These are phyloP conservation scores for Podospora fimiseda DNA, from an alignment of 495 filamentous ascomycete genomes.

Conservation along the genomic window DNA sequence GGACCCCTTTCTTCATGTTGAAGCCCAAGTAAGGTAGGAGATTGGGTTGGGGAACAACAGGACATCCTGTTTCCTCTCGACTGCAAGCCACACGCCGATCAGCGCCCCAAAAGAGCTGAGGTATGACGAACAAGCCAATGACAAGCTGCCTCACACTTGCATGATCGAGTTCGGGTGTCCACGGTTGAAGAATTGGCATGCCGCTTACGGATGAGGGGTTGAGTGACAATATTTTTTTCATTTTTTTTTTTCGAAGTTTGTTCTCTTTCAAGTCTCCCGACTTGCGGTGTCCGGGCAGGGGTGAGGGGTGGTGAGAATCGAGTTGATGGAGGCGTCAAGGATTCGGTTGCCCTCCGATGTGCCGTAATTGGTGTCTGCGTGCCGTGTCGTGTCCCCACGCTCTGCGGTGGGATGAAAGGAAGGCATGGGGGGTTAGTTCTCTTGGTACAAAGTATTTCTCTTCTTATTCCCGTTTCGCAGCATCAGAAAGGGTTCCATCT, in stretches of 20 bases:
- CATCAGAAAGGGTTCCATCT: not conserved
- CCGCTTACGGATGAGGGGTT: not conserved
- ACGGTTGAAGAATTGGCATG: not conserved
- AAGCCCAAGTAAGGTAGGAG: not conserved
- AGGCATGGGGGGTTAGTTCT: not conserved
- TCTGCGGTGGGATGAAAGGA: constrained; percentile 5
- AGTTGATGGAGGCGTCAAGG: constrained; percentile 18
- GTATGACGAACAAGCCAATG: constrained; percentile 1
- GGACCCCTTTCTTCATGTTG: too few relatives aligned
- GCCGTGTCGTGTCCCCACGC: constrained; percentile 10
- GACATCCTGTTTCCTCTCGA: constrained; percentile 5
- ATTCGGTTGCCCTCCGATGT: constrained; percentile 10
- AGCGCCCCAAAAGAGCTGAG: constrained; percentile 3
- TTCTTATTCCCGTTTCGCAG: constrained; percentile 8
- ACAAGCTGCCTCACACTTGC: not conserved
- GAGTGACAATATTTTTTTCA: too few relatives aligned
- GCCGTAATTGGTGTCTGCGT: constrained; percentile 17
- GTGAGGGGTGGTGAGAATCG: constrained; percentile 1
- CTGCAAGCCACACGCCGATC: constrained; percentile 14
- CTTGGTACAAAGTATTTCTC: constrained; percentile 8
- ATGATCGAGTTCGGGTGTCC: not conserved
- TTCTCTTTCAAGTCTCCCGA: not conserved
- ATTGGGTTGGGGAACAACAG: not conserved
- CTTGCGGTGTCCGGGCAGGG: constrained; percentile 1
- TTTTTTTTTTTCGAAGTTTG: too few relatives aligned